A percentile compares a stretch with the other conserved stretches of the same genome.
phyloP scores from a whole-genome alignment of 495 filamentous ascomycete species.

The Neurospora africana region DNA sequence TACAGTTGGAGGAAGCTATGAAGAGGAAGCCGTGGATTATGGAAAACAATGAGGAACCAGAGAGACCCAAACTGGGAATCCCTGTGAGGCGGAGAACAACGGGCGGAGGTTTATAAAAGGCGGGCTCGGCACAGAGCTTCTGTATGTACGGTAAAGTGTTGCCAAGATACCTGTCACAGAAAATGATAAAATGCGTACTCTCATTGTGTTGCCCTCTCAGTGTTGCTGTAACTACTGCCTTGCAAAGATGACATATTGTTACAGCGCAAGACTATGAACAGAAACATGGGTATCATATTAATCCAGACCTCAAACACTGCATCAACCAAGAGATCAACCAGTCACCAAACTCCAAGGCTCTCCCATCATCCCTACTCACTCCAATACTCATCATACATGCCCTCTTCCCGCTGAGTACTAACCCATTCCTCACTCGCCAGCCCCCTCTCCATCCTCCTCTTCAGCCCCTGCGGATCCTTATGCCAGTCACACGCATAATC shows the following conservation, averaged over 20 bases:
- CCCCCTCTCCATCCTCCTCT: constrained; percentile 49
- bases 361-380: constrained; percentile 13
- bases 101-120: not conserved
- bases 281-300: not conserved
- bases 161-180: not conserved
- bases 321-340: not conserved
- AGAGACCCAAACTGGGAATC: not conserved
- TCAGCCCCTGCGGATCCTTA: constrained; percentile 58
- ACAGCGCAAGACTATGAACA: not conserved
- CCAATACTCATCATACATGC: constrained; percentile 35
- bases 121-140: not conserved
- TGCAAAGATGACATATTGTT: not conserved
- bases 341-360: not conserved
- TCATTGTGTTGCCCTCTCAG: not conserved
- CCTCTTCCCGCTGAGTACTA: constrained; percentile 56
- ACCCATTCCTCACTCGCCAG: constrained; percentile 65
- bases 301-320: not conserved
- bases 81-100: not conserved
- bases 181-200: not conserved
- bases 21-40: constrained; percentile 18
- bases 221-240: not conserved
- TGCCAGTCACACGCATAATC: constrained; percentile 86
- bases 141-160: not conserved
- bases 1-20: constrained; percentile 45
- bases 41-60: not conserved